Evolutionary conservation across 2,329 filamentous ascomycete species (phyloP).

Genomic region (Colletotrichum chlorophyti): DNA sequence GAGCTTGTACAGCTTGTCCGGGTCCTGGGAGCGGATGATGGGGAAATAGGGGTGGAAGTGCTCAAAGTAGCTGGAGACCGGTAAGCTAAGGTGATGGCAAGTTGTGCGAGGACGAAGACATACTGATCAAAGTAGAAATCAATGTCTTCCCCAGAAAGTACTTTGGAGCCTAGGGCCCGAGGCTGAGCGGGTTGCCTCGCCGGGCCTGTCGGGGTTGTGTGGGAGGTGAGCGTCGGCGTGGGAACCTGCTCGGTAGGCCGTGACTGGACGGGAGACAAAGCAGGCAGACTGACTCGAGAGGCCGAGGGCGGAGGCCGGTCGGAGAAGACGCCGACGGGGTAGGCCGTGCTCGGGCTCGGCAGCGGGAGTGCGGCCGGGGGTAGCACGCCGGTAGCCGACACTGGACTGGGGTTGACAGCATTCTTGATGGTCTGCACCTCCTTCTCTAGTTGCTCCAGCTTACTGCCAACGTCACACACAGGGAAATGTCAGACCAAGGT

Average conservation of each 20-base stretch:
- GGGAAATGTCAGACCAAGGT: slow-evolving; percentile 4
- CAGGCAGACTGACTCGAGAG: slow-evolving; percentile 20
- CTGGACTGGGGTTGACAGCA: slow-evolving; percentile 43
- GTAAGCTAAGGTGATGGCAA: no score
- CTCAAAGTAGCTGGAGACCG: slow-evolving; percentile 61
- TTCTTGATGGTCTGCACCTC: slow-evolving; percentile 30
- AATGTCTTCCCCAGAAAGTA: slow-evolving; percentile 59
- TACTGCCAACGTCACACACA: slow-evolving; percentile 42
- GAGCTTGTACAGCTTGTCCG: slow-evolving; percentile 56
- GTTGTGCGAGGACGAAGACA: slow-evolving; percentile 25
- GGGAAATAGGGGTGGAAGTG: slow-evolving; percentile 61
- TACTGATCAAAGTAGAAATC: slow-evolving; percentile 63
- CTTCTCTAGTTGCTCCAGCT: slow-evolving; percentile 50
- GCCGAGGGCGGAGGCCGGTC: slow-evolving; percentile 24
- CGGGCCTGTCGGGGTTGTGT: slow-evolving; percentile 37
- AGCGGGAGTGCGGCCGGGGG: slow-evolving; percentile 30
- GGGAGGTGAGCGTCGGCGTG: slow-evolving; percentile 36
- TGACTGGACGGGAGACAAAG: slow-evolving; percentile 19
- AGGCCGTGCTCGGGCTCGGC: slow-evolving; percentile 36
- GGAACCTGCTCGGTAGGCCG: slow-evolving; percentile 26
- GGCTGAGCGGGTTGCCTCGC: slow-evolving; percentile 41
- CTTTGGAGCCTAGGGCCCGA: slow-evolving; percentile 52
- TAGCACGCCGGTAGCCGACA: slow-evolving; percentile 4
- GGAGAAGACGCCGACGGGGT: slow-evolving; percentile 31
- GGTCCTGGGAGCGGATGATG: slow-evolving; percentile 55